A percentile compares a stretch with the other conserved stretches of the same genome.
These are phyloP conservation scores for Cardamine occulta DNA, from an alignment of 345 rosid genomes.

Conservation along the genomic window DNA sequence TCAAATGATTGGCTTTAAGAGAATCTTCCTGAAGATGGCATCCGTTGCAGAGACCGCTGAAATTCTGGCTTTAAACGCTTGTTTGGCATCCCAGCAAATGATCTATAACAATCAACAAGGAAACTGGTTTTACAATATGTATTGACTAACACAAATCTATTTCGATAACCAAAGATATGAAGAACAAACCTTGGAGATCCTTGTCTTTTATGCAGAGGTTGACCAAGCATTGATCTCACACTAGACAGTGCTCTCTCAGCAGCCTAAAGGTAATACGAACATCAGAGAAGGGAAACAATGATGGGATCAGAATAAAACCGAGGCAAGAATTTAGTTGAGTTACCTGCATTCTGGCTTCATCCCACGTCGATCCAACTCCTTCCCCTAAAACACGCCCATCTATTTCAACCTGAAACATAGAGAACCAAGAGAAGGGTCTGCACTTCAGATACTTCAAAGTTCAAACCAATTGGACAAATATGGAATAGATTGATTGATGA, in stretches of 20 bases:
- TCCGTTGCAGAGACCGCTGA: constrained; percentile 64
- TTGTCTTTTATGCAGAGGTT: constrained; percentile 65
- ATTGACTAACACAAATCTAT: not conserved
- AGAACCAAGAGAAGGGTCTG: constrained; percentile 11
- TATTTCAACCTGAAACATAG: constrained; percentile 75
- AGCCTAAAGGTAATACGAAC: constrained; percentile 55
- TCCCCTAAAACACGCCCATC: constrained; percentile 86
- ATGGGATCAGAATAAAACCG: constrained; percentile 5
- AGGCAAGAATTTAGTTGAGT: constrained; percentile 10
- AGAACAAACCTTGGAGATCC: constrained; percentile 79
- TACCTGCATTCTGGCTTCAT: constrained; percentile 94
- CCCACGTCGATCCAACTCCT: constrained; percentile 91
- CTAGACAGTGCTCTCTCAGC: constrained; percentile 85
- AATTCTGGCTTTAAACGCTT: constrained; percentile 81
- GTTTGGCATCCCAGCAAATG: constrained; percentile 62
- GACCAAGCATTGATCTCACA: constrained; percentile 69
- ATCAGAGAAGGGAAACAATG: constrained; percentile 18
- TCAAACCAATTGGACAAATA: constrained; percentile 6
- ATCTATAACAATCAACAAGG: constrained; percentile 44
- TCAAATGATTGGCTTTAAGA: constrained; percentile 43
- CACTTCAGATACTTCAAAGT: constrained; percentile 22
- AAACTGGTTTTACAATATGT: not conserved
- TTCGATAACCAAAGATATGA: constrained; percentile 4
- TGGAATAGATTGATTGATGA: not conserved
- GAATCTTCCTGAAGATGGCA: constrained; percentile 81